Evolutionary conservation across 768 basidiomycete species (phyloP), one percentile per base, ranked within the genome.

Genomic region (Coprinellus micaceus): DNA sequence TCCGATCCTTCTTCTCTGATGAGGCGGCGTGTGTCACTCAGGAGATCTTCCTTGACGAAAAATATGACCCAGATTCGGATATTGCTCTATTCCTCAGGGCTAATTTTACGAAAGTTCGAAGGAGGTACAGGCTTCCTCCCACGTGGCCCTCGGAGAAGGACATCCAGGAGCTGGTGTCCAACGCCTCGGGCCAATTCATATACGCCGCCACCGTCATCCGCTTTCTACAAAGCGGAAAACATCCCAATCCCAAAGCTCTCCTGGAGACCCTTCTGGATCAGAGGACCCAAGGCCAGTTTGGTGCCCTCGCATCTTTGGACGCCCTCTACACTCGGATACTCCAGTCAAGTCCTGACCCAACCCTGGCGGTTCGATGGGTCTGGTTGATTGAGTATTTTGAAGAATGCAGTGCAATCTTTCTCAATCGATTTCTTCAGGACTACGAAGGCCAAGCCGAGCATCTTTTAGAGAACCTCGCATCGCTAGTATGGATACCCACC

Each of bases 171-270:
- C 30, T 51, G n/a, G 30, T n/a, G 17, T 10, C 15, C 3, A 28
- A 53, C 6, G 40, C 57, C 3, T 63, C 62, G 1, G 63, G 60
- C 4, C 63, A 64, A 45, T 61, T 60, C 40, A 58, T 64, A 13
- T 60, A 64, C 29, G 63, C 60, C 3, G 30, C 63, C 17, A 58
- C 57, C 2, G 58, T 61, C 7, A 45, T 56, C 13, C 50, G 52
- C 6, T 64, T 52, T 39, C 29, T 64, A 21, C 44, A 47, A 21
- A 37, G 49, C 30, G 41, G 49, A 5, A 40, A 22, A 13, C 24
- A 52, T 46, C 63, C 60, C 26, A 30, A 29, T 9, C 50, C 54
- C 15, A 55, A 53, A 9, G n/a, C n/a, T n/a, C n/a, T n/a, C 33
- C 52, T 61, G 2, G 52, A 64, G 17, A 7, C 22, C 3, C 33